These are phyloP conservation scores for Pleurotus eryngii DNA, from an alignment of 768 basidiomycete genomes.

Conservation along the genomic window DNA sequence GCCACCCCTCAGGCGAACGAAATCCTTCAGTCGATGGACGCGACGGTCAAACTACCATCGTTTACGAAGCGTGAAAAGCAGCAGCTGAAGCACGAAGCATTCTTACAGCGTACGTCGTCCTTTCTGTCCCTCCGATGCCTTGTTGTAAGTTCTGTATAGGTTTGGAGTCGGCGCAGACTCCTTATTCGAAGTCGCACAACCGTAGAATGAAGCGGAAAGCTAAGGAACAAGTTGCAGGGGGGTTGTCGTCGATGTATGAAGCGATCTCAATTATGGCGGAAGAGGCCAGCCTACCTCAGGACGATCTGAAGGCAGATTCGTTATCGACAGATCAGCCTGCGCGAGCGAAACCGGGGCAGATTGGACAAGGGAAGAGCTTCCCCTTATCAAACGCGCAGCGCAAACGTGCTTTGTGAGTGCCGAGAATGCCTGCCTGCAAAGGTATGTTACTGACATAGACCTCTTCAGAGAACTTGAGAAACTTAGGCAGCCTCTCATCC, in stretches of 20 bases:
- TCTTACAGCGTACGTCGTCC: constrained; percentile 54
- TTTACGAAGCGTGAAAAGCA: constrained; percentile 68
- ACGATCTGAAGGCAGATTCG: constrained; percentile 14
- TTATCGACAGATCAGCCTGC: constrained; percentile 11
- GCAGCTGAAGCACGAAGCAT: constrained; percentile 61
- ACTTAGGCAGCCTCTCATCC: constrained; percentile 66
- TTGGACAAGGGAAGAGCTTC: constrained; percentile 61
- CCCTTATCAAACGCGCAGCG: constrained; percentile 64
- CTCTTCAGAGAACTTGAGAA: constrained; percentile 57
- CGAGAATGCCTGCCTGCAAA: constrained; percentile 8
- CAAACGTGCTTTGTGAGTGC: constrained; percentile 62
- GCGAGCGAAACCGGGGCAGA: constrained; percentile 43
- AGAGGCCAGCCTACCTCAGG: constrained; percentile 13
- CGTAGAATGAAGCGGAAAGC: constrained; percentile 70
- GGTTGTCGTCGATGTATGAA: constrained; percentile 46
- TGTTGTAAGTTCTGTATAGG: constrained; percentile 29
- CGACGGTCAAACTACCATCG: constrained; percentile 19
- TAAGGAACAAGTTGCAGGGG: constrained; percentile 54
- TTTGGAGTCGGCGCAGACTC: constrained; percentile 44
- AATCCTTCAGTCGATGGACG: constrained; percentile 35
- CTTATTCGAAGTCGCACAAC: constrained; percentile 70
- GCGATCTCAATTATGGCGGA: constrained; percentile 51
- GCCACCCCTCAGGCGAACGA: constrained; percentile 33
- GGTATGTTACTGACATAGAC: constrained; percentile 2
- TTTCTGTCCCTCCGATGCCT: not conserved